Conservation (phyloP, 192 early-diverging fungal genomes). For the Podila clonocystis region DNA sequence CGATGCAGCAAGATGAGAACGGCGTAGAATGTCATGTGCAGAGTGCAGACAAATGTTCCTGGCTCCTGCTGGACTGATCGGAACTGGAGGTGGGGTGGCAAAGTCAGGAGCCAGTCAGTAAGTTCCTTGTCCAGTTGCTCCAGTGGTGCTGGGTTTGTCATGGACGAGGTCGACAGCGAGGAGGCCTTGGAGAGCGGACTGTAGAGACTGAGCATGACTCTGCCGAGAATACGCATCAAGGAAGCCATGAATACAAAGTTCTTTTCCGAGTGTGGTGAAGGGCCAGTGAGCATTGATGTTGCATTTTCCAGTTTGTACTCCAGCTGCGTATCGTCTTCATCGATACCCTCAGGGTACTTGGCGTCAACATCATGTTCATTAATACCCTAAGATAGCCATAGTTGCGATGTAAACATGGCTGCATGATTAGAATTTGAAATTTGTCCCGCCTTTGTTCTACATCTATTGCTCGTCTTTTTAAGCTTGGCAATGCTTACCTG, state of each 20-base stretch:
- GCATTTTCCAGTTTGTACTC: constrained; percentile 30
- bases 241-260: constrained; percentile 51
- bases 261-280: constrained; percentile 25
- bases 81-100: constrained; percentile 63
- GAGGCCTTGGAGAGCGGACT: constrained; percentile 51
- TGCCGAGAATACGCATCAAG: constrained; percentile 60
- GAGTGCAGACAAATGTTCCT: constrained; percentile 37
- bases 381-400: constrained; percentile 45
- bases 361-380: constrained; percentile 68
- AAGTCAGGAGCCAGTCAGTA: constrained; percentile 55
- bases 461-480: background rate
- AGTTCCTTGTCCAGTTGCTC: constrained; percentile 60
- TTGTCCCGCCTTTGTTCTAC: background rate
- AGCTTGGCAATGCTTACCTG: constrained; percentile 47
- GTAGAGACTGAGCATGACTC: constrained; percentile 61
- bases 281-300: constrained; percentile 23
- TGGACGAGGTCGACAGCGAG: constrained; percentile 24
- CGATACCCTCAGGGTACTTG: constrained; percentile 55
- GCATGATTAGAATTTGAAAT: too few species aligned
- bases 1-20: constrained; percentile 64
- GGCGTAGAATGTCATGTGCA: constrained; percentile 64
- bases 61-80: constrained; percentile 50
- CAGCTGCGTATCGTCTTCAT: constrained; percentile 35
- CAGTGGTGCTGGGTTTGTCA: constrained; percentile 56
- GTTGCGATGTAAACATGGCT: too few species aligned